Evolutionary conservation across 164 flowering plant genomes (phyloP).

Genomic region (Chloranthus sessilifolius): DNA sequence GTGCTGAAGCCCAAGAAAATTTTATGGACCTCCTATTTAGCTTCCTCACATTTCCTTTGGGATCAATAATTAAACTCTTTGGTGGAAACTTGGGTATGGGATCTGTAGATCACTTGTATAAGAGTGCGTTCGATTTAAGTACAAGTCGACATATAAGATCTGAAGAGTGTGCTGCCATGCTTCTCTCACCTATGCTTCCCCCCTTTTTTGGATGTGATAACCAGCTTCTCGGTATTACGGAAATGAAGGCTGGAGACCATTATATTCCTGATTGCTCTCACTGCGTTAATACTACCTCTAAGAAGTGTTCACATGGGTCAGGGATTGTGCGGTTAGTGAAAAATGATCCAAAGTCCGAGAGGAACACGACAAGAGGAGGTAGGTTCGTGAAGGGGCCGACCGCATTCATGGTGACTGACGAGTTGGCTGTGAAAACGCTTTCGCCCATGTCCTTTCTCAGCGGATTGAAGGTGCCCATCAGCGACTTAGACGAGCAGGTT

Average conservation of each 20-base stretch:
- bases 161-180: conserved; percentile 1
- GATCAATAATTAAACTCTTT: conserved; percentile 7
- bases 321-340: no score
- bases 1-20: conserved; percentile 10
- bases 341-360: no score
- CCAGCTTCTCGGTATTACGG: neutral
- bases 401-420: conserved; percentile 12
- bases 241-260: no score
- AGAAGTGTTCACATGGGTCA: no score
- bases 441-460: conserved; percentile 12
- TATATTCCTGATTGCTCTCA: no score
- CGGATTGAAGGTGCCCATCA: neutral
- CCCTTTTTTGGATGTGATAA: conserved; percentile 1
- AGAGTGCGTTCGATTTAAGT: conserved; percentile 7
- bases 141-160: conserved; percentile 1
- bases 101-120: conserved; percentile 15
- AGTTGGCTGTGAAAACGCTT: conserved; percentile 10
- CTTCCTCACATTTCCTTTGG: conserved; percentile 19
- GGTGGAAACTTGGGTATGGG: conserved; percentile 1
- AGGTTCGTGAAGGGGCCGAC: conserved; percentile 2
- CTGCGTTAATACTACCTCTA: no score
- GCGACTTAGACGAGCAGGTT: conserved; percentile 9
- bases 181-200: conserved; percentile 15
- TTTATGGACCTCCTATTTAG: conserved; percentile 20
- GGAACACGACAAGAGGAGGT: conserved; percentile 2